Evolutionary conservation across 2,329 filamentous ascomycete genomes (phyloP).

Genomic region (Ampelomyces quisqualis): DNA sequence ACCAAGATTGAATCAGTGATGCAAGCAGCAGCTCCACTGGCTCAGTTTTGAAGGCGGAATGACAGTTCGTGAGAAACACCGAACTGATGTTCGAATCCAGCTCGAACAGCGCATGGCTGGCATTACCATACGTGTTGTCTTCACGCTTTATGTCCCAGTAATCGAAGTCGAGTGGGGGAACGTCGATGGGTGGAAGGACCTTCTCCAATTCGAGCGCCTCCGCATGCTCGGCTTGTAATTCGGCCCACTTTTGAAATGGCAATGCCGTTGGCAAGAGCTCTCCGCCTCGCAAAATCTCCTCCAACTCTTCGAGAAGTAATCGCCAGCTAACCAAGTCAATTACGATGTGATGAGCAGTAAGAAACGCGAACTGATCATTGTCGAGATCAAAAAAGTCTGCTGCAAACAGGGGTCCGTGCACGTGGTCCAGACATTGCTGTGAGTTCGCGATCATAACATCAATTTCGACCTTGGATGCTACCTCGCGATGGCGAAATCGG

Average conservation of each 20-base stretch:
- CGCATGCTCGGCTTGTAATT: conserved; percentile 41
- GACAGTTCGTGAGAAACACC: conserved; percentile 32
- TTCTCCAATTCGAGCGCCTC: conserved; percentile 21
- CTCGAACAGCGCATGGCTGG: conserved; percentile 36
- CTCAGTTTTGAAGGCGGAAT: conserved; percentile 55
- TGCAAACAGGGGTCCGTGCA: conserved; percentile 32
- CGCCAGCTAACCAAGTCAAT: conserved; percentile 53
- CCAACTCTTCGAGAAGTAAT: conserved; percentile 49
- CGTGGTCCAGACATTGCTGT: conserved; percentile 31
- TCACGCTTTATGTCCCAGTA: conserved; percentile 45
- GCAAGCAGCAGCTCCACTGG: conserved; percentile 59
- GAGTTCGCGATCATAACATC: conserved; percentile 36
- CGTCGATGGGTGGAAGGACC: conserved; percentile 30
- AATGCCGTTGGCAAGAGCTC: conserved; percentile 34
- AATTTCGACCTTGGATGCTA: conserved; percentile 25
- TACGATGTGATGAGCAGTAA: conserved; percentile 42
- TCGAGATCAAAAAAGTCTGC: conserved; percentile 41
- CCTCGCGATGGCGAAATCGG: conserved; percentile 26
- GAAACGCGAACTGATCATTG: conserved; percentile 35
- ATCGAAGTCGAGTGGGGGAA: conserved; percentile 36
- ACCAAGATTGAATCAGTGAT: conserved; percentile 58
- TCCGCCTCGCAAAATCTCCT: conserved; percentile 39
- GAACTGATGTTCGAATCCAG: conserved; percentile 27
- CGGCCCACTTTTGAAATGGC: conserved; percentile 45
- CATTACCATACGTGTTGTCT: conserved; percentile 44